Evolutionary conservation across 2,329 filamentous ascomycete genomes (phyloP), one percentile per base, ranked within the genome.

Genomic region (Didymella segeticola): DNA sequence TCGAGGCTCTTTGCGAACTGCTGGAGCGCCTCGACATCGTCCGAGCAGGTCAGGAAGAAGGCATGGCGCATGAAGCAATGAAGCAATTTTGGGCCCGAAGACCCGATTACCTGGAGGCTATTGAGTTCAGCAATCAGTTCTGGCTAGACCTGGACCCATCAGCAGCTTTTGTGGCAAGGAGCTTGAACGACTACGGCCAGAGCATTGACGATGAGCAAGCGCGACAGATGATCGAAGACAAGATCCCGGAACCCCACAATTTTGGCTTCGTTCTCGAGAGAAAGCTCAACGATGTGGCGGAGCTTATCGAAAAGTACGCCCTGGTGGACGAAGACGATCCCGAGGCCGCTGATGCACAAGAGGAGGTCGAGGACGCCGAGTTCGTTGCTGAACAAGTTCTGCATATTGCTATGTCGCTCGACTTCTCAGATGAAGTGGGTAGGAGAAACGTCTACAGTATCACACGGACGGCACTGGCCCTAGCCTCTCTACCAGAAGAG

Each of bases 381-480:
- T 99, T 99, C 66, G 90, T 97, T 58, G 90, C 97, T 31, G 93
- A 98, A 72, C 96, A 99, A 71, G 82, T 99, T 52, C 86, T 99
- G 29, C 89, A 97, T 66, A 96, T 99, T 69, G 90, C 91, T 5
- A 82, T 93, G 55, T 96, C 91, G 1, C 84, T 98, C 43, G 95
- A 99, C 75, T 99, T 98, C 75, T 93, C 91, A n/a, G 95, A 99
- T 70, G 95, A 98, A 75, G 90, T 96, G 58, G 95, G 95, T 43
- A 86, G 95, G 61, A 84, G 93, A 53, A 96, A 96, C 78, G 98
- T 99, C 92, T 97, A 96, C 72, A 87, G 90, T 15, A 83, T 98
- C 27, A 84, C 98, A 55, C 86, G 95, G 49, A 91, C 96, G 71
- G 89, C 89, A 1, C 80, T 99, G 14, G 92, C 92, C 0, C 88